phyloP scores from a whole-genome alignment of 2,329 filamentous ascomycete species.

The Talaromyces marneffei region DNA sequence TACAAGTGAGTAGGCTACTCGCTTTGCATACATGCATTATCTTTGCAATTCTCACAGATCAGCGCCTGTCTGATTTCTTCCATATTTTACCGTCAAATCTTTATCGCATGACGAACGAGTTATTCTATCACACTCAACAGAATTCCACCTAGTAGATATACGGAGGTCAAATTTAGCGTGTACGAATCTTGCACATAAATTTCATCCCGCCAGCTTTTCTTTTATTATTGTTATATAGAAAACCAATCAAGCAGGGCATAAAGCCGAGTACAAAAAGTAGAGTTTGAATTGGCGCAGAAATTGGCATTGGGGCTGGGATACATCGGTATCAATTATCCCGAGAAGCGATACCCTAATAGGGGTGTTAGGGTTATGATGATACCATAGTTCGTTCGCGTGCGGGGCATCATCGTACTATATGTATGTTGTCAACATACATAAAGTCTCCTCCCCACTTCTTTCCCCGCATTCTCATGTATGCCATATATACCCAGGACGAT shows the following conservation, averaged over 20 bases:
- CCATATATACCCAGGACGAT: too few relatives aligned
- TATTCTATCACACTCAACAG: too few relatives aligned
- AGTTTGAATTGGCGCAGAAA: background rate
- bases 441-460: background rate
- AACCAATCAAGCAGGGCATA: too few relatives aligned
- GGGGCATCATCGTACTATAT: background rate
- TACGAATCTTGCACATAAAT: too few relatives aligned
- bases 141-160: too few relatives aligned
- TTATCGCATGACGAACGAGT: background rate
- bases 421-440: background rate
- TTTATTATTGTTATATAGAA: too few relatives aligned
- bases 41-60: too few relatives aligned
- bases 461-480: background rate
- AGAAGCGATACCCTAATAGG: background rate
- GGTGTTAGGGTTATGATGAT: background rate
- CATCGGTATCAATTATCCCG: constrained; percentile 2
- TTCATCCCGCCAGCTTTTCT: too few relatives aligned
- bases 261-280: too few relatives aligned
- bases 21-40: background rate
- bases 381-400: background rate
- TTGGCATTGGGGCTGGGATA: too few relatives aligned
- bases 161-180: too few relatives aligned
- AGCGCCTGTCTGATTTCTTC: background rate
- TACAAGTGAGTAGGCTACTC: background rate
- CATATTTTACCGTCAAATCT: background rate